These are phyloP conservation scores for Penicillium sp. DNA, from an alignment of 2,329 filamentous ascomycete genomes.

Conservation along the genomic window DNA sequence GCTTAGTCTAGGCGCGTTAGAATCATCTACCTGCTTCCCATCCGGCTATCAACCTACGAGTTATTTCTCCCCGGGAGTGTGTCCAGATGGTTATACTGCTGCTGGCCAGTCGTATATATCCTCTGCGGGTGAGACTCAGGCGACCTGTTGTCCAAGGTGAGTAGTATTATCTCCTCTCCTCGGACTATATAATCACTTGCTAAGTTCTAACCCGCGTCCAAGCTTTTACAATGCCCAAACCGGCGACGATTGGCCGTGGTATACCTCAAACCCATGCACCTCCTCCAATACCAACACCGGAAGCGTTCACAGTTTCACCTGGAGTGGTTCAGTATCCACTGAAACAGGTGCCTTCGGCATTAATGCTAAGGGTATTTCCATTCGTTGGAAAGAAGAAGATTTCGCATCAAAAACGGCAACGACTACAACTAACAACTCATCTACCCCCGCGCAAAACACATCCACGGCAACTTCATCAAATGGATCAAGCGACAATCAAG, in stretches of 20 bases:
- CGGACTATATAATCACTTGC: too few relatives aligned
- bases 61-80: constrained; percentile 8
- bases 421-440: not conserved
- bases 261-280: constrained; percentile 6
- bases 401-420: not conserved
- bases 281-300: constrained; percentile 1
- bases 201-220: too few relatives aligned
- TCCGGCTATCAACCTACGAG: constrained; percentile 4
- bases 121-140: not conserved
- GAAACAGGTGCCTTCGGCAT: constrained; percentile 4
- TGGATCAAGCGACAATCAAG: too few relatives aligned
- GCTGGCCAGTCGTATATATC: constrained; percentile 2
- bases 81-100: constrained; percentile 5
- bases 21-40: constrained; percentile 6
- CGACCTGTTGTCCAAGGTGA: constrained; percentile 11
- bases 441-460: not conserved
- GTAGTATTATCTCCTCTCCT: too few relatives aligned
- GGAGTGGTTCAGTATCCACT: not conserved
- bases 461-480: not conserved
- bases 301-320: not conserved
- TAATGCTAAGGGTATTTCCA: constrained; percentile 7
- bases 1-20: not conserved
- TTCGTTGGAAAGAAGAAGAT: constrained; percentile 5
- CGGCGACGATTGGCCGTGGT: constrained; percentile 7
- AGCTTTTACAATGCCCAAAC: constrained; percentile 9